These are phyloP conservation scores for Drechslerella stenobrocha DNA, from an alignment of 2,329 filamentous ascomycete species.

Conservation along the genomic window DNA sequence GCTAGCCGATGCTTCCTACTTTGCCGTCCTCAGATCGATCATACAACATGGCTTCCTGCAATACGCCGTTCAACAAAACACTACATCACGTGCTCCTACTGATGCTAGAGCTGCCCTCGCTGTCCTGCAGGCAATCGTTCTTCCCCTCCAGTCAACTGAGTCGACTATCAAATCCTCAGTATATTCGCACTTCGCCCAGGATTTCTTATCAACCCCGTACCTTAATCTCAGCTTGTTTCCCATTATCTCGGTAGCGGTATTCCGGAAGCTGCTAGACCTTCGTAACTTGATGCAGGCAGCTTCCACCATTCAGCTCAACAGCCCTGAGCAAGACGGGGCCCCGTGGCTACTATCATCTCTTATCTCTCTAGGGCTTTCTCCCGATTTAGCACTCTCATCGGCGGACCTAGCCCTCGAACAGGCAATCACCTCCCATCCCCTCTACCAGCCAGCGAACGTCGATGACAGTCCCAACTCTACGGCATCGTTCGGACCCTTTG, in stretches of 20 bases:
- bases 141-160: conserved; percentile 18
- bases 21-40: conserved; percentile 1
- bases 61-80: not conserved
- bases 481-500: conserved; percentile 1
- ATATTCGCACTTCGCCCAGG: conserved; percentile 23
- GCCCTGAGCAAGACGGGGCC: not conserved
- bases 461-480: not conserved
- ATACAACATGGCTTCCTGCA: conserved; percentile 12
- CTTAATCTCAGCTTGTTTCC: conserved; percentile 22
- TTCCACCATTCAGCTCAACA: conserved; percentile 5
- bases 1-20: conserved; percentile 25
- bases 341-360: conserved; percentile 34
- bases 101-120: not conserved
- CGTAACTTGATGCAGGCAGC: conserved; percentile 10
- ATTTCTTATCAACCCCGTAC: conserved; percentile 22
- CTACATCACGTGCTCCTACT: not conserved
- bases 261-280: conserved; percentile 16
- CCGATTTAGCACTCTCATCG: not conserved
- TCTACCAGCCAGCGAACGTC: not conserved
- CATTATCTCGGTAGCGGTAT: conserved; percentile 2
- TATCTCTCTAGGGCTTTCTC: conserved; percentile 2
- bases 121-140: conserved; percentile 16
- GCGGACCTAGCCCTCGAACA: conserved; percentile 1
- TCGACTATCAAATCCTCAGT: not conserved
- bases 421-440: conserved; percentile 7